These are phyloP conservation scores for Suhomyces ambrosiae DNA, from an alignment of 1,139 yeast genomes.

Conservation along the genomic window DNA sequence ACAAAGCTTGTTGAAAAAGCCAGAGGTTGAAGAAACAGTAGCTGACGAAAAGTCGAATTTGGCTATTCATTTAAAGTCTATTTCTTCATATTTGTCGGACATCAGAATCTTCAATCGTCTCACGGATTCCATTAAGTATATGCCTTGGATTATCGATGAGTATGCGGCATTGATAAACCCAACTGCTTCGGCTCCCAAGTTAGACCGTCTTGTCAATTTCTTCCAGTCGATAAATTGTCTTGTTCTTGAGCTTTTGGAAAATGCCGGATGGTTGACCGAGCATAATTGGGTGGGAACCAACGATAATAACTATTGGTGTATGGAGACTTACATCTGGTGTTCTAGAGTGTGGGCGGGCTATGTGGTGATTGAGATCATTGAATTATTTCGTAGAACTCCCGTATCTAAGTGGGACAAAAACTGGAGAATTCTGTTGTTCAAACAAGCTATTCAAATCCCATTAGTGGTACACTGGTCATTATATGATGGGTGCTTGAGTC, in stretches of 20 bases:
- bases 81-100: constrained; percentile 53
- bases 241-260: constrained; percentile 53
- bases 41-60: constrained; percentile 23
- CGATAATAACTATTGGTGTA: constrained; percentile 47
- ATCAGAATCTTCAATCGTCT: constrained; percentile 56
- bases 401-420: constrained; percentile 36
- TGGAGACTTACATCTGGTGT: constrained; percentile 51
- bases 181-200: constrained; percentile 26
- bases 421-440: constrained; percentile 42
- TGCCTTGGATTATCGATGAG: constrained; percentile 53
- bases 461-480: constrained; percentile 62
- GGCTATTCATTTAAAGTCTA: constrained; percentile 42
- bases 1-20: constrained; percentile 3
- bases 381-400: constrained; percentile 46
- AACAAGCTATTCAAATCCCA: constrained; percentile 52
- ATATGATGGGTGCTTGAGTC: constrained; percentile 54
- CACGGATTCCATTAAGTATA: constrained; percentile 52
- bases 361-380: constrained; percentile 49
- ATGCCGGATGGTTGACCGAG: constrained; percentile 60
- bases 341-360: constrained; percentile 61
- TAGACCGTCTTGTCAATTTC: constrained; percentile 41
- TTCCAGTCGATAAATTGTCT: constrained; percentile 47
- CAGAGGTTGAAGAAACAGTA: constrained; percentile 3
- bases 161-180: constrained; percentile 33
- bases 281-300: constrained; percentile 55